Percentiles rank a stretch among this genome's conserved stretches.
These are phyloP conservation scores for Davidsoniella virescens DNA, from an alignment of 2,329 filamentous ascomycete genomes.

Conservation along the genomic window DNA sequence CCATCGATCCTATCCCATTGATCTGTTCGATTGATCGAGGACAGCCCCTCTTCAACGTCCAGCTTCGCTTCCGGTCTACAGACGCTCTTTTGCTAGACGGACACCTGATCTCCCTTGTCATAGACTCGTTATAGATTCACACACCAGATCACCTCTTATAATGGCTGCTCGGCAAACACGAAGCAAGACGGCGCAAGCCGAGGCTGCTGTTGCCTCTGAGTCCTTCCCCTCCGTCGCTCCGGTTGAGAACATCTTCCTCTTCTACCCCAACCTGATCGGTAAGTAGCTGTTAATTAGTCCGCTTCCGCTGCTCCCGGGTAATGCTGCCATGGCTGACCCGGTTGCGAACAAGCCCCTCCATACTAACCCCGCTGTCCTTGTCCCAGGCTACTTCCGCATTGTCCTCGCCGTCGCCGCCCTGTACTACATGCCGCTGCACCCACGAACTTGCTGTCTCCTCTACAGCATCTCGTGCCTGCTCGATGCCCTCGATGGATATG, in stretches of 20 bases:
- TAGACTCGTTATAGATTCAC: background rate
- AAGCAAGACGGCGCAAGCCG: conserved; percentile 15
- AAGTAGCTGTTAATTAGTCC: conserved; percentile 17
- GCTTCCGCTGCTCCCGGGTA: background rate
- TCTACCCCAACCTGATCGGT: conserved; percentile 73
- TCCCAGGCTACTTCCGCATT: conserved; percentile 57
- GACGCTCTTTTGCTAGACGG: background rate
- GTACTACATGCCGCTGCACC: conserved; percentile 98
- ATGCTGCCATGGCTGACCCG: background rate
- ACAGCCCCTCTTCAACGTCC: background rate
- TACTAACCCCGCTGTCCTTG: background rate
- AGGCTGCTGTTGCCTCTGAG: conserved; percentile 12
- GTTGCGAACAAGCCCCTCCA: background rate
- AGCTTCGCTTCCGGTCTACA: background rate
- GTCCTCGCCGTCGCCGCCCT: conserved; percentile 76
- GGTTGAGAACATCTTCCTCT: conserved; percentile 64
- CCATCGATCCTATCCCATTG: no score
- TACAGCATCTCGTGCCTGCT: conserved; percentile 92
- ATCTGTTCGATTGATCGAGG: no score
- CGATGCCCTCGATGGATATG: conserved; percentile 86
- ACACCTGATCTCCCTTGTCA: background rate
- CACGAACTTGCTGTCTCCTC: conserved; percentile 79
- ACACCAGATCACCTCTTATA: background rate
- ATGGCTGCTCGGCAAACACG: conserved; percentile 15
- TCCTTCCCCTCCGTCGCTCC: conserved; percentile 22